A percentile compares a stretch with the other conserved stretches of the same genome.
Conservation (phyloP, 305 asterid species). For the Ilex paraguariensis region DNA sequence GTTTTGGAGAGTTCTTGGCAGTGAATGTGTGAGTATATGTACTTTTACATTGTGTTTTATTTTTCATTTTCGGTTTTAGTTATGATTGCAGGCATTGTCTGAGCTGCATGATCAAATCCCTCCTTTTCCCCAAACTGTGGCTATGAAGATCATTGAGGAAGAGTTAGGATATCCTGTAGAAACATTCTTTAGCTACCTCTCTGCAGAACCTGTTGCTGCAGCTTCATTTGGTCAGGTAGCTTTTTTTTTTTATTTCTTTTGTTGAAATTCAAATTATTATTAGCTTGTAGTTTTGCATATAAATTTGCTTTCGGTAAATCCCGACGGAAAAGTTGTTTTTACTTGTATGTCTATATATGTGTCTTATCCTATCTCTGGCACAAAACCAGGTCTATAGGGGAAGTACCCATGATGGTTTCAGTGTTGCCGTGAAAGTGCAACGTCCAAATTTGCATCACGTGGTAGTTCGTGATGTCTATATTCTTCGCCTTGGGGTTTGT, state of each 20-base stretch:
- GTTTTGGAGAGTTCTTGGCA: constrained; percentile 2
- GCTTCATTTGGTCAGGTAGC: constrained; percentile 99
- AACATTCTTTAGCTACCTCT: constrained; percentile 58
- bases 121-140: constrained; percentile 74
- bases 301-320: background rate
- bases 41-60: constrained; percentile 19
- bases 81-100: constrained; percentile 80
- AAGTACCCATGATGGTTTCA: constrained; percentile 62
- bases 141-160: constrained; percentile 85
- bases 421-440: constrained; percentile 97
- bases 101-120: constrained; percentile 93
- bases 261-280: constrained; percentile 9
- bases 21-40: constrained; percentile 11
- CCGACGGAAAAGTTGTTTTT: background rate
- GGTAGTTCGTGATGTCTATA: constrained; percentile 84
- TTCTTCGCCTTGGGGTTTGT: constrained; percentile 90
- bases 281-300: constrained; percentile 7
- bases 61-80: constrained; percentile 31
- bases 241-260: background rate
- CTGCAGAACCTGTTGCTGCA: constrained; percentile 95
- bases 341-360: background rate
- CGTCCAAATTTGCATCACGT: constrained; percentile 79
- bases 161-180: constrained; percentile 77
- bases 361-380: constrained; percentile 10
- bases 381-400: constrained; percentile 80